Evolutionary conservation across 129 eudicot species (phyloP), one percentile per base, ranked within the genome.

Genomic region (Flaveria ramosissima): DNA sequence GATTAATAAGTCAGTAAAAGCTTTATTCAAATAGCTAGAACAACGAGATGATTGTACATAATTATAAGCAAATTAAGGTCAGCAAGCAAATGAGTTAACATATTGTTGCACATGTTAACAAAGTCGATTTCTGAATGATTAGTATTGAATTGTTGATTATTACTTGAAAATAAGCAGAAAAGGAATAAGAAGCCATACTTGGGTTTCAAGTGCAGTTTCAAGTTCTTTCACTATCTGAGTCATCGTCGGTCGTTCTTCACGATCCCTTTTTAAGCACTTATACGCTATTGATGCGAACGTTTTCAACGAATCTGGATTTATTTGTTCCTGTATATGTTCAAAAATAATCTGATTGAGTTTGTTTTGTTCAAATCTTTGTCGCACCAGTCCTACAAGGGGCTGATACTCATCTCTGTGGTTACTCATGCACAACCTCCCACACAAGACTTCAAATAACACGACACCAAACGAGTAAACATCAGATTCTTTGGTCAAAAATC

Each of bases 381-480:
- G 59, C n/a, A 17, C 72, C 17, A 68, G 32, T 20, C 19, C 53
- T 16, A 48, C 75, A 19, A 73, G 14, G 32, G 39, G 27, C 39
- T 39, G 53, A 13, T 1, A 17, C 52, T 13, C 23, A 56, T 57
- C 17, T 11, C 3, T 56, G 21, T 9, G 26, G 19, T 20, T 8
- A 7, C 15, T 8, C 15, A 10, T 41, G 55, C 77, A 73, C 9
- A 55, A 42, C 39, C 77, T 57, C 2, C 77, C 68, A 57, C 77
- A 73, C 19, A 73, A 6, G 3, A 39, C 68, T 56, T 73, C 77
- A 41, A 73, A 73, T 14, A 73, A 57, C 42, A 73, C 77, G 15
- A 59, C 77, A 7, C 77, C 77, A 57, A 73, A 73, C 13, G 77
- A 71, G 76, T 71, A 71, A 16, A 71, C 76, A 19, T 52, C 75